Percentiles rank a stretch among this genome's conserved stretches.
Conservation (phyloP, 129 eudicot species). For the Helichrysum umbraculigerum region DNA sequence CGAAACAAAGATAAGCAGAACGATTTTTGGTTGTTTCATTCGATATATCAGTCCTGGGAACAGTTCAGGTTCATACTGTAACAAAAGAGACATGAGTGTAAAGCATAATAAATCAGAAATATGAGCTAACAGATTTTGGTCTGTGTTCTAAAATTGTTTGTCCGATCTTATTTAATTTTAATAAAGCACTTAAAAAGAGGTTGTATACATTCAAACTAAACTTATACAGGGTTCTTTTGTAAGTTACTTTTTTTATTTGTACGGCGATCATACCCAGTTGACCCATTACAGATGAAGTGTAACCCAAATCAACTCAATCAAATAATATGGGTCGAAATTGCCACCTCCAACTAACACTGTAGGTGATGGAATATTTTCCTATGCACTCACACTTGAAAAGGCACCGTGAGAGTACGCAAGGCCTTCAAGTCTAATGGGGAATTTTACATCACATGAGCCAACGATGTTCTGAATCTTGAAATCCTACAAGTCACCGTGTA, state of each 20-base stretch:
- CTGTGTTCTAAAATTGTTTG: background rate
- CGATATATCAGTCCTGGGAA: constrained; percentile 94
- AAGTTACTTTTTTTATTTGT: background rate
- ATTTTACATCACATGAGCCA: constrained; percentile 92
- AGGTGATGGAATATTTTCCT: background rate
- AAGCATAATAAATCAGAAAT: background rate
- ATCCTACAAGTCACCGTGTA: constrained; percentile 48
- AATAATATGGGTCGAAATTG: background rate
- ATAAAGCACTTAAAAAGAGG: background rate
- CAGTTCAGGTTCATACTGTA: constrained; percentile 86
- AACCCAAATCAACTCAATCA: background rate
- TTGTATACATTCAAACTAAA: background rate
- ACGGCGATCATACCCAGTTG: background rate
- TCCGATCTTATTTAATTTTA: background rate
- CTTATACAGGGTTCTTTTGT: background rate
- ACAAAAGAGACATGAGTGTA: background rate
- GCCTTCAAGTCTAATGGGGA: constrained; percentile 88
- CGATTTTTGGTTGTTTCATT: constrained; percentile 92
- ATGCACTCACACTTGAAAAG: constrained; percentile 75
- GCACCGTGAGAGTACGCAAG: constrained; percentile 83
- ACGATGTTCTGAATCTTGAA: constrained; percentile 95
- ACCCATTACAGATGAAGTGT: background rate
- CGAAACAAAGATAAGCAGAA: constrained; percentile 81
- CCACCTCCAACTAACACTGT: background rate
- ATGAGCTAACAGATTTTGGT: background rate